Base-by-base conservation (phyloP, 176 grass and related monocot genomes). In the Rhynchospora tenuis region DNA sequence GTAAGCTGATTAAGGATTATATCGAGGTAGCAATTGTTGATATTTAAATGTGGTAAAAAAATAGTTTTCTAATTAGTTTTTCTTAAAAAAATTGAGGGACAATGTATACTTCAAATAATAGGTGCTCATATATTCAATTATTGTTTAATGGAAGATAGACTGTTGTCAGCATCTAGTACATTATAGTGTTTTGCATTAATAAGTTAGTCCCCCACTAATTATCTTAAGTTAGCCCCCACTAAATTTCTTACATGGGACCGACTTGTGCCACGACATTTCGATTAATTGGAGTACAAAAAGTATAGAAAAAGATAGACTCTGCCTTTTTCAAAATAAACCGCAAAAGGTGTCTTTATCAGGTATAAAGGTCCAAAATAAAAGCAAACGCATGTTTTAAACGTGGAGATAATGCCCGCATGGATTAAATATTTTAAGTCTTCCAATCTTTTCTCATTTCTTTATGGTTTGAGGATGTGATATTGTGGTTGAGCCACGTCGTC, bases 241-340 rank as follows among this genome's bases (percentile, higher is more conserved):
- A 50, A 22, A 6, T 70, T 74, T 74, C 45, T 52, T 10, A 3
- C 20, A 74, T 15, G 45, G 26, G 12, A 51, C 71, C 22, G 20
- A 74, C 22, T 16, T 74, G 3, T 24, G 45, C 8, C 46, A 2
- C 22, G 71, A 52, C 8, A 28, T 48, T 26, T 81, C 28, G 43
- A 64, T 81, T 13, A 15, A 42, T 46, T 81, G 17, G 58, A 26
- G 38, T 9, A 64, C 43, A 61, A 47, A 27, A 62, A 11, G 17
- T 59, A 19, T 47, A 66, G 58, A 64, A 26, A 64, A 63, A 65
- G 59, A 45, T n/a, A 60, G 14, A 47, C 23, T 64, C 11, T 66
- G 26, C 45, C 59, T 48, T 82, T 65, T 64, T 46, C 80, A 63
- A 78, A 81, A 56, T 51, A 82, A 82, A 28, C 61, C 65, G 38